These are phyloP conservation scores for Blastobotrys illinoisensis DNA, from an alignment of 1,139 yeast species.

Conservation along the genomic window DNA sequence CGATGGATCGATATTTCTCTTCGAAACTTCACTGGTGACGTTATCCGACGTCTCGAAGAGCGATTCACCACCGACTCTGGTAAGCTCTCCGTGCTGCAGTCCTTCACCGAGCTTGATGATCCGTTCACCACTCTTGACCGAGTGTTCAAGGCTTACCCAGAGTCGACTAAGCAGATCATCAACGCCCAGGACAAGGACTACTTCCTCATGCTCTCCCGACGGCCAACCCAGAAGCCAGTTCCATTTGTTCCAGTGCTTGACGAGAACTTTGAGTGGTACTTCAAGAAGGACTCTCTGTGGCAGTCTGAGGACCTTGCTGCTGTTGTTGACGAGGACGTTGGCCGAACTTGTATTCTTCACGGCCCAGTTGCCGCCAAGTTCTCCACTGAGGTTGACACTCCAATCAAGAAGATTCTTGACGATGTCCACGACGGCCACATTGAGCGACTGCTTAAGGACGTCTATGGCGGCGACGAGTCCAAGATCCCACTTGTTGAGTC, in stretches of 20 bases:
- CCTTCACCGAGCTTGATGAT: slow-evolving; percentile 56
- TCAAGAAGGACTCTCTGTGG: slow-evolving; percentile 98
- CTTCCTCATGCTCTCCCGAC: slow-evolving; percentile 78
- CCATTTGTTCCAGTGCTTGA: slow-evolving; percentile 96
- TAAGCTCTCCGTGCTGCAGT: slow-evolving; percentile 63
- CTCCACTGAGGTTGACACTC: slow-evolving; percentile 83
- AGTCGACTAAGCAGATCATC: slow-evolving; percentile 72
- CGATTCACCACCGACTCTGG: slow-evolving; percentile 62
- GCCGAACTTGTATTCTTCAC: slow-evolving; percentile 95
- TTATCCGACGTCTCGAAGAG: slow-evolving; percentile 92
- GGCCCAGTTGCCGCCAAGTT: slow-evolving; percentile 98
- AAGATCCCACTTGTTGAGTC: slow-evolving; percentile 83
- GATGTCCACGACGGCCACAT: slow-evolving; percentile 88
- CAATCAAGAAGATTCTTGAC: slow-evolving; percentile 86
- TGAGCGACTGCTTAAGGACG: slow-evolving; percentile 59
- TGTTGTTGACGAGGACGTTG: slow-evolving; percentile 92
- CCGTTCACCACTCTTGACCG: slow-evolving; percentile 59
- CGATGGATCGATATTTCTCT: slow-evolving; percentile 87
- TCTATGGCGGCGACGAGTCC: slow-evolving; percentile 62
- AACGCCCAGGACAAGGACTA: slow-evolving; percentile 94
- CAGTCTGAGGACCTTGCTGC: slow-evolving; percentile 97
- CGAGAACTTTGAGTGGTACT: slow-evolving; percentile 89
- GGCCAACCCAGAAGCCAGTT: slow-evolving; percentile 91
- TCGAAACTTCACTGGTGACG: slow-evolving; percentile 82
- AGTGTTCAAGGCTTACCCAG: slow-evolving; percentile 64